Percentiles rank a stretch among this genome's conserved stretches.
These are phyloP conservation scores for Coemansia sp. DNA, from an alignment of 371 early-diverging fungal genomes.

Conservation along the genomic window DNA sequence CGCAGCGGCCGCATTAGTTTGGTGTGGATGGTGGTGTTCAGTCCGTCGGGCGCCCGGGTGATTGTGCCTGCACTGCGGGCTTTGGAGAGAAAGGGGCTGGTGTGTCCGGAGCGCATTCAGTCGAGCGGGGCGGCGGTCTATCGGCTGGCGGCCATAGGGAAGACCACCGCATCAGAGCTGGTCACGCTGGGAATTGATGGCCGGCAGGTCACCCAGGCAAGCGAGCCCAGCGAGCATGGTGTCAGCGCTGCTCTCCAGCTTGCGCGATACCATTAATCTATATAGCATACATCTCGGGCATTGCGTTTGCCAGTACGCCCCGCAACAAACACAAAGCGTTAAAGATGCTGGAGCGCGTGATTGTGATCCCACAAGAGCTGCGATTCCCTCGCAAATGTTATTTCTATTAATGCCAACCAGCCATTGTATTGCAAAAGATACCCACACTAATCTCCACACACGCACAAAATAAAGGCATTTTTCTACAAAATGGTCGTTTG, in stretches of 20 bases:
- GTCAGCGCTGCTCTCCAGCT: too few species aligned
- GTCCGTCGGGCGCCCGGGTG: constrained; percentile 4
- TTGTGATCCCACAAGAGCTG: too few species aligned
- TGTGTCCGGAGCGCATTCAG: not conserved
- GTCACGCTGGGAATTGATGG: not conserved
- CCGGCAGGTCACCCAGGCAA: not conserved
- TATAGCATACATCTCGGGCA: too few species aligned
- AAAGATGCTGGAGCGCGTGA: too few species aligned
- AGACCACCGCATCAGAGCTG: not conserved
- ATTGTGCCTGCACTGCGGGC: not conserved
- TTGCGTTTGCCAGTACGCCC: too few species aligned
- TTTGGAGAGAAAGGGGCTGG: not conserved
- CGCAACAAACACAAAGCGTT: too few species aligned
- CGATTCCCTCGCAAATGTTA: too few species aligned
- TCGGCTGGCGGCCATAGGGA: not conserved
- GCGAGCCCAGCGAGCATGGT: not conserved
- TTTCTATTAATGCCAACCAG: too few species aligned
- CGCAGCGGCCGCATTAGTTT: not conserved
- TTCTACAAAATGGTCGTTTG: constrained; percentile 38
- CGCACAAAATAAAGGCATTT: not conserved
- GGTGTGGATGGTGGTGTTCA: constrained; percentile 3
- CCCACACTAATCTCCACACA: too few species aligned
- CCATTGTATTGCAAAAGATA: too few species aligned
- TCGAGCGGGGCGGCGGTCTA: not conserved
- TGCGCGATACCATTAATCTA: too few species aligned